Conservation (phyloP, 2,329 filamentous ascomycete species). For the Daldinia eschscholtzii region DNA sequence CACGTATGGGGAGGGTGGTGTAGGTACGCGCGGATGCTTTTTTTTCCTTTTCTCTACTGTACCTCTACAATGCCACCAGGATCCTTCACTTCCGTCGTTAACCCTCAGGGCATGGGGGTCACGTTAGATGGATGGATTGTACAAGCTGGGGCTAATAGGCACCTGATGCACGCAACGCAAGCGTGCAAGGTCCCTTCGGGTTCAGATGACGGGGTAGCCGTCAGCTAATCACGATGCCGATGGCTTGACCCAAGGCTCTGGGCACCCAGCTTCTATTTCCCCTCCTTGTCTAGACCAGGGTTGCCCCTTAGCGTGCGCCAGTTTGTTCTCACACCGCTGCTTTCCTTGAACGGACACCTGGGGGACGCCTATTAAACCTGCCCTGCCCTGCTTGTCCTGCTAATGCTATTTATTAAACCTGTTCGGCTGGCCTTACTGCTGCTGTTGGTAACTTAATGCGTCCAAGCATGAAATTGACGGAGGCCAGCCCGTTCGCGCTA, state of each 20-base stretch:
- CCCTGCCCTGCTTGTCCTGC: slow-evolving; percentile 17
- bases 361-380: slow-evolving; percentile 26
- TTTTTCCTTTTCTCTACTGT: slow-evolving; percentile 26
- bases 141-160: slow-evolving; percentile 48
- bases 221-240: slow-evolving; percentile 49
- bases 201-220: slow-evolving; percentile 48
- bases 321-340: slow-evolving; percentile 51
- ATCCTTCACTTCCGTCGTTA: slow-evolving; percentile 37
- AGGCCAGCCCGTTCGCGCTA: slow-evolving; percentile 47
- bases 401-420: slow-evolving; percentile 45
- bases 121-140: slow-evolving; percentile 47
- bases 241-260: slow-evolving; percentile 50
- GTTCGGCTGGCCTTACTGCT: slow-evolving; percentile 39
- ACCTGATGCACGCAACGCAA: slow-evolving; percentile 51
- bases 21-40: slow-evolving; percentile 37
- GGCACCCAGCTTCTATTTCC: slow-evolving; percentile 48
- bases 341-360: slow-evolving; percentile 44
- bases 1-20: slow-evolving; percentile 31
- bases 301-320: slow-evolving; percentile 41
- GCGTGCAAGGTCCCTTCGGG: slow-evolving; percentile 49
- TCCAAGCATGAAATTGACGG: slow-evolving; percentile 44
- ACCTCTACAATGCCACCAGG: slow-evolving; percentile 36
- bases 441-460: slow-evolving; percentile 47
- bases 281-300: slow-evolving; percentile 42
- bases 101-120: slow-evolving; percentile 39